Conservation (phyloP, 73 alveolate genomes). For the Urostyla sp. region DNA sequence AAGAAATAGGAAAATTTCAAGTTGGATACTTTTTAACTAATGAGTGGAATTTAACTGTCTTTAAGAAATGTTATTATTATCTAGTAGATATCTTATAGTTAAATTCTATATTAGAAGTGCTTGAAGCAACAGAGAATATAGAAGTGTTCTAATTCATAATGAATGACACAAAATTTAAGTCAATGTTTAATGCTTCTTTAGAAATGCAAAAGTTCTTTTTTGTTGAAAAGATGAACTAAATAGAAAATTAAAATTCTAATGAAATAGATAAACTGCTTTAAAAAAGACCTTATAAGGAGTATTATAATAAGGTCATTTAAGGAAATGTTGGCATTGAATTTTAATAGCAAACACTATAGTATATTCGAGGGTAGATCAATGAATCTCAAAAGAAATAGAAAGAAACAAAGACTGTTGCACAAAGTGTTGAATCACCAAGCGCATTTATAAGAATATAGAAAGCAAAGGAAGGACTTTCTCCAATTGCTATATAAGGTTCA, state of each 20-base stretch:
- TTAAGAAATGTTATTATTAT: background rate
- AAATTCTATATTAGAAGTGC: constrained; percentile 5
- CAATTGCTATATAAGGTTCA: too few relatives aligned
- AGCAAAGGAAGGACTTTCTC: too few relatives aligned
- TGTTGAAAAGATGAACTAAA: background rate
- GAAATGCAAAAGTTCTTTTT: constrained; percentile 31
- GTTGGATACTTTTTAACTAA: constrained; percentile 16
- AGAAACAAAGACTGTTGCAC: background rate
- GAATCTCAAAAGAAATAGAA: background rate
- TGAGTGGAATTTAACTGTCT: background rate
- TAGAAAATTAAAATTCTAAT: background rate
- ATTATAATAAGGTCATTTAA: background rate
- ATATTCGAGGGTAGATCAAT: background rate
- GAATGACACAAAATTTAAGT: constrained; percentile 4
- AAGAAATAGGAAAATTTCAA: constrained; percentile 25
- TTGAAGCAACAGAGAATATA: background rate
- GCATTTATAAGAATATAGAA: background rate
- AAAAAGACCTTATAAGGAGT: constrained; percentile 12
- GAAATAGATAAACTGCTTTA: background rate
- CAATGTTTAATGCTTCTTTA: constrained; percentile 9
- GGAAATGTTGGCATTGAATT: constrained; percentile 34
- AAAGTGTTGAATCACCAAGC: constrained; percentile 1
- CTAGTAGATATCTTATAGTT: constrained; percentile 15
- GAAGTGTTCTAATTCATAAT: constrained; percentile 7
- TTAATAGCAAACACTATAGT: constrained; percentile 1